phyloP scores from a whole-genome alignment of 2,329 filamentous ascomycete species.

The Byssochlamys sp. region DNA sequence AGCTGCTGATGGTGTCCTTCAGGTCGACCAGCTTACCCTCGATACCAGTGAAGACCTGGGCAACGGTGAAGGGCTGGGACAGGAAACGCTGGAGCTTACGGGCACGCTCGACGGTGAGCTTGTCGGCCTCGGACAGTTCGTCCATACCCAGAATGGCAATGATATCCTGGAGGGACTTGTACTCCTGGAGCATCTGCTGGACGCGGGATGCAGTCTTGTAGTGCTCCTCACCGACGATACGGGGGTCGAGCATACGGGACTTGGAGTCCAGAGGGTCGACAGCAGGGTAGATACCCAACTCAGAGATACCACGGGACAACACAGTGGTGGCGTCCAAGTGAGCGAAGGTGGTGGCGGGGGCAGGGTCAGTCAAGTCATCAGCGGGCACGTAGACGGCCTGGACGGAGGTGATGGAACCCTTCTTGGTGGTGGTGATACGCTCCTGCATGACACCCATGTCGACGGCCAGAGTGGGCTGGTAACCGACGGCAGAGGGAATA shows the following conservation, averaged over 20 bases:
- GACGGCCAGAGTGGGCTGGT: slow-evolving; percentile 95
- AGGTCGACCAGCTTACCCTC: slow-evolving; percentile 95
- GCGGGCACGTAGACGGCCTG: slow-evolving; percentile 99
- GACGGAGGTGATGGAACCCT: slow-evolving; percentile 99
- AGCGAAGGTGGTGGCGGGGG: slow-evolving; percentile 97
- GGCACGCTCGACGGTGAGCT: slow-evolving; percentile 99
- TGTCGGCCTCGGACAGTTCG: slow-evolving; percentile 96
- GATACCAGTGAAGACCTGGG: slow-evolving; percentile 64
- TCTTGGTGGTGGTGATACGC: slow-evolving; percentile 98
- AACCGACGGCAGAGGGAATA: slow-evolving; percentile 99
- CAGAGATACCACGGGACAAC: slow-evolving; percentile 99
- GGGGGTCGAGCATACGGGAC: slow-evolving; percentile 98
- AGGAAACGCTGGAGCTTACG: slow-evolving; percentile 99
- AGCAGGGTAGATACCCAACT: slow-evolving; percentile 99
- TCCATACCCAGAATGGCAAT: slow-evolving; percentile 99
- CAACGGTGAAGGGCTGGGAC: slow-evolving; percentile 94
- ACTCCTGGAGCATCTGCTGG: slow-evolving; percentile 99
- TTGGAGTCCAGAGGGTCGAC: slow-evolving; percentile 99
- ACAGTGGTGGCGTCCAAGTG: slow-evolving; percentile 99
- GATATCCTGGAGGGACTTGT: slow-evolving; percentile 99
- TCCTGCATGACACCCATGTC: slow-evolving; percentile 99
- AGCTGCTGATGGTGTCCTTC: slow-evolving; percentile 94
- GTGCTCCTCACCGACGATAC: slow-evolving; percentile 96
- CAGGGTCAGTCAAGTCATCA: slow-evolving; percentile 99
- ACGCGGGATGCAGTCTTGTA: slow-evolving; percentile 90